Conservation (phyloP, 2,329 filamentous ascomycete species). For the Colletotrichum lentis region DNA sequence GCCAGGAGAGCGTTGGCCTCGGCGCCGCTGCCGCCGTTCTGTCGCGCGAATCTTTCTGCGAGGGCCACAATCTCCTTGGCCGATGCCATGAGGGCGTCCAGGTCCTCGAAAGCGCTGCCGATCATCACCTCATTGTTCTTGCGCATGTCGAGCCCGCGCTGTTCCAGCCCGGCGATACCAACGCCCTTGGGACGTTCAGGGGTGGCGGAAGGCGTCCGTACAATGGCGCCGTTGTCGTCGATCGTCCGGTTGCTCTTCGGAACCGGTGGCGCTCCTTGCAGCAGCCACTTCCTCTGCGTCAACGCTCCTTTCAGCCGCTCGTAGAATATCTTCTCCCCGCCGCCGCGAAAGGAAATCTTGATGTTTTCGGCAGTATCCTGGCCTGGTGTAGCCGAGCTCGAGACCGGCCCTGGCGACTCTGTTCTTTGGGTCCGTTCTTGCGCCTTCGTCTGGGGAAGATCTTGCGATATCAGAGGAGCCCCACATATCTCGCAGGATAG, state of each 20-base stretch:
- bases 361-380: constrained; percentile 75
- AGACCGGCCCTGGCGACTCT: constrained; percentile 81
- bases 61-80: constrained; percentile 95
- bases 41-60: constrained; percentile 83
- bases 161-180: constrained; percentile 91
- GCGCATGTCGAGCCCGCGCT: constrained; percentile 81
- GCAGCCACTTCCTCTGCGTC: constrained; percentile 93
- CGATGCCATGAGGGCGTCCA: constrained; percentile 96
- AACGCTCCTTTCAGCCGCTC: constrained; percentile 88
- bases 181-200: constrained; percentile 66
- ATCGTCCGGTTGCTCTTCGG: constrained; percentile 65
- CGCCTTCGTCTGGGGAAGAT: constrained; percentile 50
- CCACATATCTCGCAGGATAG: constrained; percentile 91
- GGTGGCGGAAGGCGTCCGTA: constrained; percentile 37
- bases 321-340: constrained; percentile 89
- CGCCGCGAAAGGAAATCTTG: constrained; percentile 89
- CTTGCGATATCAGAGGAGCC: constrained; percentile 71
- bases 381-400: constrained; percentile 52
- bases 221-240: constrained; percentile 50
- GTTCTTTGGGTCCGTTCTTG: constrained; percentile 57
- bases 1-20: constrained; percentile 80
- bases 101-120: constrained; percentile 91
- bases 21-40: constrained; percentile 68
- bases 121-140: constrained; percentile 95
- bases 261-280: constrained; percentile 87